These are phyloP conservation scores for Paramarasmius palmivorus DNA, from an alignment of 1,284 basidiomycete species.

Conservation along the genomic window DNA sequence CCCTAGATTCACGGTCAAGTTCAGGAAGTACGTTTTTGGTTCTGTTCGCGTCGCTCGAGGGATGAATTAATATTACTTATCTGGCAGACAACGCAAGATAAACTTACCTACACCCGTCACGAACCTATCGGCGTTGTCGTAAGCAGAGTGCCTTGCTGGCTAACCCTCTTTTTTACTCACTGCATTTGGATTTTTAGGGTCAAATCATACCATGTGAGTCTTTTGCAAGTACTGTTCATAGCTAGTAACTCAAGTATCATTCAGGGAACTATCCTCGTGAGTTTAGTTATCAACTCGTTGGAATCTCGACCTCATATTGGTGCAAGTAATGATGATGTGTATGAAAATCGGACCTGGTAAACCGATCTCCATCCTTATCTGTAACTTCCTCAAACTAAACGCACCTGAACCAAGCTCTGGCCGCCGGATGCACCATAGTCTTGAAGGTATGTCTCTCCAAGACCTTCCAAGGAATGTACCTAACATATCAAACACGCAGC, in stretches of 20 bases:
- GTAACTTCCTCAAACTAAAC: not conserved
- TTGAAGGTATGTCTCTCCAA: constrained; percentile 49
- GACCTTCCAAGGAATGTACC: constrained; percentile 54
- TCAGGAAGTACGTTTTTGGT: constrained; percentile 43
- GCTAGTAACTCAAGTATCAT: constrained; percentile 39
- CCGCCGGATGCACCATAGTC: constrained; percentile 78
- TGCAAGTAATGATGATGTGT: constrained; percentile 48
- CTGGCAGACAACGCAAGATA: constrained; percentile 52
- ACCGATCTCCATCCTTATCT: not conserved
- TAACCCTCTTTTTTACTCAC: not conserved
- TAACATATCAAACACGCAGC: constrained; percentile 29
- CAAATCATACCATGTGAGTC: constrained; percentile 72
- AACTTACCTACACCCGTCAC: constrained; percentile 78
- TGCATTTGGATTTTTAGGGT: constrained; percentile 27
- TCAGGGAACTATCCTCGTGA: constrained; percentile 37
- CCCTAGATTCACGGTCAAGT: constrained; percentile 53
- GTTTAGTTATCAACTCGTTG: not conserved
- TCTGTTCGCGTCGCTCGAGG: not conserved
- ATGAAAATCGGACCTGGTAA: constrained; percentile 78
- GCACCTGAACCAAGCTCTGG: constrained; percentile 26
- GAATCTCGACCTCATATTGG: constrained; percentile 36
- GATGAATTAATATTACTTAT: not conserved
- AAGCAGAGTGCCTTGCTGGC: constrained; percentile 1
- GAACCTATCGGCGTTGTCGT: constrained; percentile 87
- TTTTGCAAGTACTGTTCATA: constrained; percentile 28